These are phyloP conservation scores for Trichoderma harzianum DNA, from an alignment of 2,329 filamentous ascomycete species.

Conservation along the genomic window DNA sequence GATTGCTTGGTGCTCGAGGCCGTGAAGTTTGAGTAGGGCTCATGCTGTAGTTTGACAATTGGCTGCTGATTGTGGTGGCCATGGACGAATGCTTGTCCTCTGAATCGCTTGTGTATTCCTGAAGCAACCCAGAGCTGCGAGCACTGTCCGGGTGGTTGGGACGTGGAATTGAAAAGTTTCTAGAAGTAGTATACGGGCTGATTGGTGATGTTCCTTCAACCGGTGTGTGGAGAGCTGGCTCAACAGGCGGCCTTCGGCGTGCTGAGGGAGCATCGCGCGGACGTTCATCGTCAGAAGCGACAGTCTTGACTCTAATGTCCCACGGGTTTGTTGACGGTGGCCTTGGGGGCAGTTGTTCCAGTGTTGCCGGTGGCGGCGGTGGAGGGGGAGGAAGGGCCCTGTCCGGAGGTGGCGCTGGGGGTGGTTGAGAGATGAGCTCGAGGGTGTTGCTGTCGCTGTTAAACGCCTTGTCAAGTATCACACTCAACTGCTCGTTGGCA, in stretches of 20 bases:
- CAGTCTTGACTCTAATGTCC: slow-evolving; percentile 33
- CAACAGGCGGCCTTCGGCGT: slow-evolving; percentile 23
- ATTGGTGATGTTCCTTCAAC: background rate
- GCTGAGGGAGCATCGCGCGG: slow-evolving; percentile 19
- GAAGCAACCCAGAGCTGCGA: slow-evolving; percentile 4
- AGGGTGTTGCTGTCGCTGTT: background rate
- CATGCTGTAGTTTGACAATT: slow-evolving; percentile 18
- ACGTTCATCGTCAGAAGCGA: slow-evolving; percentile 21
- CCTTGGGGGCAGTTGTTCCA: slow-evolving; percentile 27
- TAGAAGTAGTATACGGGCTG: background rate
- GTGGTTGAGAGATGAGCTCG: background rate
- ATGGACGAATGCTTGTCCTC: slow-evolving; percentile 20
- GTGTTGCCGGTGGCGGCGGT: background rate
- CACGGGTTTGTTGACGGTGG: slow-evolving; percentile 44
- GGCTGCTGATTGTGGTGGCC: slow-evolving; percentile 18
- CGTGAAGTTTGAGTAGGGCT: slow-evolving; percentile 14
- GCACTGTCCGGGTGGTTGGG: background rate
- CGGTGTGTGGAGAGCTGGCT: background rate
- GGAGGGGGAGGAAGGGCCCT: slow-evolving; percentile 1
- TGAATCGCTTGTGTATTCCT: slow-evolving; percentile 15
- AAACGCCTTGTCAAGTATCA: slow-evolving; percentile 18
- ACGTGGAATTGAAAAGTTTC: background rate
- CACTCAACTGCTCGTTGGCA: slow-evolving; percentile 30
- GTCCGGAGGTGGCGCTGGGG: slow-evolving; percentile 1
- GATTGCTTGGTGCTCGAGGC: slow-evolving; percentile 15